These are phyloP conservation scores for Colletotrichum tamarilloi DNA, from an alignment of 2,329 filamentous ascomycete genomes.

Conservation along the genomic window DNA sequence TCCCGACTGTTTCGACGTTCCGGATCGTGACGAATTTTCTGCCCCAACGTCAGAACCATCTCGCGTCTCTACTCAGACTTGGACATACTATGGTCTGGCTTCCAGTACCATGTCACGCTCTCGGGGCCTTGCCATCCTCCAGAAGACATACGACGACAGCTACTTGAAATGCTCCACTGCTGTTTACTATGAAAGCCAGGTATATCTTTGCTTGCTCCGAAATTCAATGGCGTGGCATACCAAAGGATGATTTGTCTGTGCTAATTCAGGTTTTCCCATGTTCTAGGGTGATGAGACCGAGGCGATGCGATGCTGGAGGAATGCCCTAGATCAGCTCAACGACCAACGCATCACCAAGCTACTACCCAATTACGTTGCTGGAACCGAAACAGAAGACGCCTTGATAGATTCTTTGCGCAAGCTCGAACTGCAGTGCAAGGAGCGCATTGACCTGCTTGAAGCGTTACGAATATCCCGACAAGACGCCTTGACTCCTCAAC, in stretches of 20 bases:
- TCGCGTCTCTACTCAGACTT: background rate
- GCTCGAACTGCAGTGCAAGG: conserved; percentile 91
- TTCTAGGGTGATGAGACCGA: conserved; percentile 87
- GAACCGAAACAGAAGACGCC: conserved; percentile 85
- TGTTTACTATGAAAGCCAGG: conserved; percentile 95
- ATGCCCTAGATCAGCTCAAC: conserved; percentile 88
- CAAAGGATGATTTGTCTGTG: conserved; percentile 13
- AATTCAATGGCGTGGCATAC: background rate
- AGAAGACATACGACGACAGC: conserved; percentile 98
- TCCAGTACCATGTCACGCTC: conserved; percentile 61
- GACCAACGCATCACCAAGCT: conserved; percentile 84
- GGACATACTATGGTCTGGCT: conserved; percentile 28
- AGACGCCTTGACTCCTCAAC: conserved; percentile 44
- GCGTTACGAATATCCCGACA: conserved; percentile 77
- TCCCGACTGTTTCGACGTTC: background rate
- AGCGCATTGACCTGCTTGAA: conserved; percentile 89
- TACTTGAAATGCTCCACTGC: conserved; percentile 95
- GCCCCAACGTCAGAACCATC: background rate
- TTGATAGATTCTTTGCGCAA: conserved; percentile 83
- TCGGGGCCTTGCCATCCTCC: conserved; percentile 76
- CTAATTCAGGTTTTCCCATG: conserved; percentile 5
- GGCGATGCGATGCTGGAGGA: conserved; percentile 90
- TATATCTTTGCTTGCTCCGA: conserved; percentile 49
- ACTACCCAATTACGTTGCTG: conserved; percentile 74
- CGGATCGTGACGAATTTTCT: background rate